Base-by-base conservation (phyloP, 2,329 filamentous ascomycete genomes). In the Chaetoscypha palmicola region DNA sequence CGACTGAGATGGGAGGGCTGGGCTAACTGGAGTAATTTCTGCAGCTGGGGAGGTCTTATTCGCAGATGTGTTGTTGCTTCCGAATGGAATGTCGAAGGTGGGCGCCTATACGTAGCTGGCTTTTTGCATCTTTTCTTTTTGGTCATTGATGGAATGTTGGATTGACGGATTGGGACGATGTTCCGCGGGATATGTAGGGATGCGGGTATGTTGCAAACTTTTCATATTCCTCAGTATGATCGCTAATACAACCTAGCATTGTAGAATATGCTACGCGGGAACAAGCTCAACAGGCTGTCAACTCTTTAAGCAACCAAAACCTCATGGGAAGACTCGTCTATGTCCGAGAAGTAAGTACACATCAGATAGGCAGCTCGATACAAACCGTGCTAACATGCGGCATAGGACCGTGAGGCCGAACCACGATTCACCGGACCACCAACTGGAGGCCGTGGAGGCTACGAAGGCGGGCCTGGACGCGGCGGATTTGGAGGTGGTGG, bases 81-180 rank as follows among this genome's bases (percentile, higher is more conserved):
- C 92, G 65, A 98, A 98, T 79, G 92, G 92, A 90, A 98, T 98
- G 92, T 97, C 91, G 87, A 98, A 98, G 91, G 91, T 97, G 90
- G 88, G 87, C 89, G 81, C 83, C 77, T 85, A 86, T 76, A 81
- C 74, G 77, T 90, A 84, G 85, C 80, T 82, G 79, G 86, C 86
- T 79, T 80, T 79, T 71, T 81, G 66, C 70, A 72, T 76, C 69
- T 71, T 72, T 68, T 35, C 31, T 61, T 66, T 69, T 67, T 71
- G 64, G 63, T 64, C 65, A 63, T 84, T 87, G 80, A 81, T 84
- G 88, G 86, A 92, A 78, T 77, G 82, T 87, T 92, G 87, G 89
- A 86, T 94, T 96, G 90, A 95, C 91, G 91, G 90, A 84, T 84
- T 82, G 86, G 89, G 86, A 83, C 83, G 73, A 77, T 86, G 83